Evolutionary conservation across 106 monocot genomes (phyloP), one percentile per base, ranked within the genome.

Genomic region (Acorus gramineus): DNA sequence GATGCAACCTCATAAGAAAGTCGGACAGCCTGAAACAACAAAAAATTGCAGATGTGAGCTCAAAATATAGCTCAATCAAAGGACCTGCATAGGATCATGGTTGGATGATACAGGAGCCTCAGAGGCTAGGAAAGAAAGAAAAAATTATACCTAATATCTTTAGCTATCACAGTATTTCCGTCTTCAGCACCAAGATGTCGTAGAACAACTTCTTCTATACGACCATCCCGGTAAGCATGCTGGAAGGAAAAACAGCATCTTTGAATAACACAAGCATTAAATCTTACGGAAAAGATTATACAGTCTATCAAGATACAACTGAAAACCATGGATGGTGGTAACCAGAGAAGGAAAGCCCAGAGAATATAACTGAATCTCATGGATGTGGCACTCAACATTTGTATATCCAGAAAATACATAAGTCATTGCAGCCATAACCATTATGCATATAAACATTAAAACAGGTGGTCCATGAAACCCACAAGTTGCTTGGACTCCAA

Each of bases 171-270:
- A 63, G 85, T 85, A 14, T 73, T 82, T 54, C 91, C 96, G 69
- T 96, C 96, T 69, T 91, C 91, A 62, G 90, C 71, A 77, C 79
- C 80, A 69, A 96, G 87, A 77, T 96, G 96, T 8, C 91, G 77
- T 47, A 96, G 61, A 42, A 78, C 78, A 52, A 91, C 90, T 79
- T 96, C 82, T 78, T 96, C 96, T 66, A 96, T 50, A 46, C 80
- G 80, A 53, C 96, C 96, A 79, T 96, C 96, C 61, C 87, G 80
- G 50, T 85, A 96, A 6, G 87, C 96, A 88, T 96, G 96, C 96
- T 96, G 84, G 53, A 76, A 79, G 4, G 61, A 67, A 44, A 55
- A 47, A 71, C 44, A 42, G 51, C 14, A 14, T 6, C 11, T 7
- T 6, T 47, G 47, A 6, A n/a, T 61, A 9, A 48, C 45, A 5